These are phyloP conservation scores for Vaccinium vitisidaea DNA, from an alignment of 148 eudicot species.

Conservation along the genomic window DNA sequence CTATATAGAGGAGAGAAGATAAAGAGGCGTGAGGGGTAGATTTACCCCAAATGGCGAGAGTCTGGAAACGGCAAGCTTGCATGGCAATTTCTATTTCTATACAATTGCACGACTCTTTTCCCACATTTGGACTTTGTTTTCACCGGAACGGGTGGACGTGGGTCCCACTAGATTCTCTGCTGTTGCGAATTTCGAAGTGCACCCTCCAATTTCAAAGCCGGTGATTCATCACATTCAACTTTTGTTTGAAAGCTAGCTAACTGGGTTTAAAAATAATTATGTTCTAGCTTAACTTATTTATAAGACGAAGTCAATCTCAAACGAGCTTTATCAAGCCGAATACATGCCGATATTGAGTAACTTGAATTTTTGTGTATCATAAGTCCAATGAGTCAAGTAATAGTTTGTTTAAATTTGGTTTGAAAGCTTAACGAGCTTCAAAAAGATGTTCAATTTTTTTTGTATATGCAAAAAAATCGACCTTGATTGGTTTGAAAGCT, in stretches of 20 bases:
- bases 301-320: no score
- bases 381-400: not conserved
- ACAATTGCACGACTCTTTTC: conserved; percentile 54
- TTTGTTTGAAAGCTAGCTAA: no score
- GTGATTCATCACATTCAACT: no score
- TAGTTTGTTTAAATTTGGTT: not conserved
- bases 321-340: no score
- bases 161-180: conserved; percentile 9
- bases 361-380: not conserved
- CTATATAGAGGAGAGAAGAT: conserved; percentile 35
- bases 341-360: not conserved
- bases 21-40: conserved; percentile 29
- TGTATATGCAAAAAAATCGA: no score
- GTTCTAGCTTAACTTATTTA: no score
- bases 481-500: not conserved
- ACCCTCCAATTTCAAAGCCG: not conserved
- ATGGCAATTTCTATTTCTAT: conserved; percentile 41
- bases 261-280: no score
- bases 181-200: not conserved
- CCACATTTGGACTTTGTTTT: conserved; percentile 37
- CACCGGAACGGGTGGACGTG: not conserved
- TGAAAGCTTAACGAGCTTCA: not conserved
- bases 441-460: not conserved
- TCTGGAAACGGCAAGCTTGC: conserved; percentile 80
- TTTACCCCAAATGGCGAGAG: conserved; percentile 47